Evolutionary conservation across 139 green algal species (phyloP), one percentile per base, ranked within the genome.

Genomic region (Coelastrella sp.): DNA sequence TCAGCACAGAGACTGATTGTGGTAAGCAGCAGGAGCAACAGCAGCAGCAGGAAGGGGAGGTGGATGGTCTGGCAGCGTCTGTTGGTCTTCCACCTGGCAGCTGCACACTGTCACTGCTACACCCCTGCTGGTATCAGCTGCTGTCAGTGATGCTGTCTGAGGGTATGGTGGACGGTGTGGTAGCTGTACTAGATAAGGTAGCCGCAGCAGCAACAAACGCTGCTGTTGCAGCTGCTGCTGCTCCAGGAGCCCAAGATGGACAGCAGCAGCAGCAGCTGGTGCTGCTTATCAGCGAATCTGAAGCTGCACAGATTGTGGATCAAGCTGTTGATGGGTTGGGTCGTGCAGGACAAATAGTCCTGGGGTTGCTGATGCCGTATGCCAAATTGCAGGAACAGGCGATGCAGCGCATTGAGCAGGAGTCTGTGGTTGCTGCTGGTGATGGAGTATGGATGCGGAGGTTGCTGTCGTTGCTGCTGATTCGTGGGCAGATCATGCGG

Each of bases 241-340:
- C 6, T 25, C n/a, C n/a, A n/a, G n/a, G n/a, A n/a, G 7, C 25
- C n/a, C 71, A 79, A 45, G 30, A 48, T 13, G 15, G 15, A 17
- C 51, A 67, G 51, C 74, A 68, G 34, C 75, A 72, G 75, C 75
- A 82, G 45, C 51, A 69, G 53, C 75, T 82, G 51, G 34, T 82
- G 53, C 32, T 82, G 53, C 75, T 32, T 32, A 19, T 82, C 4
- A 57, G 9, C 5, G 75, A 82, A n/a, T 25, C 51, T n/a, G 75
- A 69, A 59, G 75, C 40, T 4, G 13, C 25, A 35, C 34, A 82
- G 75, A 15, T 82, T 4, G 4, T 71, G 53, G 51, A 60, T 37
- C n/a, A 40, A 37, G 75, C 75, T 53, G 75, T 8, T 11, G 8
- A 23, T 5, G 21, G 37, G 19, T n/a, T 79, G 41, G 69, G 75